Percentiles rank a stretch among this genome's conserved stretches.
phyloP scores from a whole-genome alignment of 441 rosid species.

The Populus hybrid region DNA sequence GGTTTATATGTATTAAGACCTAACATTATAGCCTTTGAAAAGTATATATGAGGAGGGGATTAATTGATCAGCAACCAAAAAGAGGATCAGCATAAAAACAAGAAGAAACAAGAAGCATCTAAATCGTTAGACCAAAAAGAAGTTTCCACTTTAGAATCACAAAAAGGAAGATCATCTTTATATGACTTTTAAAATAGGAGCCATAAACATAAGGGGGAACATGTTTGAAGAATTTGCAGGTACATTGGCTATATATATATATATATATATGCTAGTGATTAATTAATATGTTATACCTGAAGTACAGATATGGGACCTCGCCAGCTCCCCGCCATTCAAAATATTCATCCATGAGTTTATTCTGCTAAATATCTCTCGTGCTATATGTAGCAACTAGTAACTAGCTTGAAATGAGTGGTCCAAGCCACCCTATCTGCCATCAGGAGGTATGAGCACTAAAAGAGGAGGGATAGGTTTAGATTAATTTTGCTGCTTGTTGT shows the following conservation, averaged over 20 bases:
- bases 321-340: neutral
- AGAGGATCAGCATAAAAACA: slow-evolving; percentile 16
- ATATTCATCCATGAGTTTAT: no score
- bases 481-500: neutral
- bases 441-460: neutral
- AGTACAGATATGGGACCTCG: neutral
- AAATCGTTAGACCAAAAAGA: slow-evolving; percentile 38
- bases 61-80: slow-evolving; percentile 16
- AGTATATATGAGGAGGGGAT: slow-evolving; percentile 18
- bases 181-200: slow-evolving; percentile 4
- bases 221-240: neutral
- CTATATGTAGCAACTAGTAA: neutral
- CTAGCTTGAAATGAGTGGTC: slow-evolving; percentile 1
- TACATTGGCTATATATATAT: neutral
- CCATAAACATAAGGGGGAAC: neutral
- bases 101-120: slow-evolving; percentile 30
- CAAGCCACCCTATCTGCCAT: neutral
- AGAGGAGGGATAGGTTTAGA: neutral
- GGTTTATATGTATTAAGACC: slow-evolving; percentile 13
- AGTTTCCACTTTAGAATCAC: slow-evolving; percentile 32
- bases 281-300: neutral
- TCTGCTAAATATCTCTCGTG: neutral
- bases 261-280: neutral
- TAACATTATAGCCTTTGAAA: slow-evolving; percentile 35
- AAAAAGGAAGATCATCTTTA: slow-evolving; percentile 28